These are phyloP conservation scores for Testicularia cyperi DNA, from an alignment of 1,284 basidiomycete genomes.

Conservation along the genomic window DNA sequence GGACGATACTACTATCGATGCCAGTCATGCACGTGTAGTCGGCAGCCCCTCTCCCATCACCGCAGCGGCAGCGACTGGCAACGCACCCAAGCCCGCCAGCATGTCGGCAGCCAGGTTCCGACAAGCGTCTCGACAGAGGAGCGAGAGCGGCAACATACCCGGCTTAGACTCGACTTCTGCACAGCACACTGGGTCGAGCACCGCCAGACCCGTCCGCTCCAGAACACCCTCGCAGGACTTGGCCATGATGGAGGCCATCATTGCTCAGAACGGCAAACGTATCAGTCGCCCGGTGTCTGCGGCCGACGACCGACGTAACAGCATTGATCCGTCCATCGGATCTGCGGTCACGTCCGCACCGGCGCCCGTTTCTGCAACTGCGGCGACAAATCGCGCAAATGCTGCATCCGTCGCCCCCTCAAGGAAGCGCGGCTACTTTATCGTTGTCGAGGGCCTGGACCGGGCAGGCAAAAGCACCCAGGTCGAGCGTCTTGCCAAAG, in stretches of 20 bases:
- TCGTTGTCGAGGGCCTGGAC: constrained; percentile 59
- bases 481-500: constrained; percentile 44
- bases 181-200: constrained; percentile 11
- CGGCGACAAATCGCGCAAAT: constrained; percentile 3
- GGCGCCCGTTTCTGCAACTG: neutral
- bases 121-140: constrained; percentile 27
- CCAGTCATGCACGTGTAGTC: neutral
- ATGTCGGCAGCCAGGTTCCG: constrained; percentile 41
- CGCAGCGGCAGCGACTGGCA: neutral
- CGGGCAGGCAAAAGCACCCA: constrained; percentile 59
- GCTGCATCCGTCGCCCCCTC: neutral
- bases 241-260: constrained; percentile 31
- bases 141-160: constrained; percentile 22
- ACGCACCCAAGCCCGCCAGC: constrained; percentile 27
- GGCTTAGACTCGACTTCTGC: constrained; percentile 14
- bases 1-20: constrained; percentile 3
- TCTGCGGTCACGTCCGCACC: too few species aligned
- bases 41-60: neutral
- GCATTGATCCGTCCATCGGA: constrained; percentile 4
- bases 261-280: constrained; percentile 6
- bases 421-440: constrained; percentile 47
- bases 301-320: constrained; percentile 16
- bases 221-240: constrained; percentile 35
- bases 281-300: neutral
- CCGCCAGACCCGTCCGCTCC: constrained; percentile 16